phyloP scores from a whole-genome alignment of 306 rosid species.

The Begonia loranthoides region DNA sequence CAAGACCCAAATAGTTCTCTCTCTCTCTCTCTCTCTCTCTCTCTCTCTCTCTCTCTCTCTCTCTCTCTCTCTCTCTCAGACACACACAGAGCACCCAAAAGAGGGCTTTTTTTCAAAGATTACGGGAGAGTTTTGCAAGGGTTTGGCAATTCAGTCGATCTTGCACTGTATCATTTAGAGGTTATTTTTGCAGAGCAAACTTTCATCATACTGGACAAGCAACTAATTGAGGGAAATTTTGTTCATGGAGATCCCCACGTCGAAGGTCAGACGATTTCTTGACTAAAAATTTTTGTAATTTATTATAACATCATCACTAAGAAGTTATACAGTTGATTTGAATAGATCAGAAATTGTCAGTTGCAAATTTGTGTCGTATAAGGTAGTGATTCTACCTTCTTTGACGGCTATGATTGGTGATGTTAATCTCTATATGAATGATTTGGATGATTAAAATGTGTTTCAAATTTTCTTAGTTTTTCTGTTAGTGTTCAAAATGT shows the following conservation, averaged over 20 bases:
- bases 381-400: conserved; percentile 12
- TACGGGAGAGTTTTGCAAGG: not conserved
- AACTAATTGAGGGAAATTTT: conserved; percentile 42
- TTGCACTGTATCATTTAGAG: conserved; percentile 6
- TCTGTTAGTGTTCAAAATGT: too few species aligned
- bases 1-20: conserved; percentile 58
- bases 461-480: too few species aligned
- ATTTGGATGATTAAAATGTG: conserved; percentile 48
- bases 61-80: not conserved
- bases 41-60: too few species aligned
- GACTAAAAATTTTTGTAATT: too few species aligned
- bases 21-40: conserved; percentile 13
- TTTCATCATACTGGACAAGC: conserved; percentile 67
- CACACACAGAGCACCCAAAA: too few species aligned
- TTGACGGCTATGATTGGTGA: conserved; percentile 88
- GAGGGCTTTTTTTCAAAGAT: too few species aligned
- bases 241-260: conserved; percentile 54
- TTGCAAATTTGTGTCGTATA: not conserved
- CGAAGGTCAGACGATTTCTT: conserved; percentile 39
- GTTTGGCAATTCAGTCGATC: not conserved
- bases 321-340: conserved; percentile 2
- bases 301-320: not conserved
- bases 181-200: conserved; percentile 53
- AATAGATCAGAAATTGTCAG: too few species aligned
- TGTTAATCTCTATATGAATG: conserved; percentile 86